These are phyloP conservation scores for Populus tomentosa DNA, from an alignment of 441 rosid species.

Conservation along the genomic window DNA sequence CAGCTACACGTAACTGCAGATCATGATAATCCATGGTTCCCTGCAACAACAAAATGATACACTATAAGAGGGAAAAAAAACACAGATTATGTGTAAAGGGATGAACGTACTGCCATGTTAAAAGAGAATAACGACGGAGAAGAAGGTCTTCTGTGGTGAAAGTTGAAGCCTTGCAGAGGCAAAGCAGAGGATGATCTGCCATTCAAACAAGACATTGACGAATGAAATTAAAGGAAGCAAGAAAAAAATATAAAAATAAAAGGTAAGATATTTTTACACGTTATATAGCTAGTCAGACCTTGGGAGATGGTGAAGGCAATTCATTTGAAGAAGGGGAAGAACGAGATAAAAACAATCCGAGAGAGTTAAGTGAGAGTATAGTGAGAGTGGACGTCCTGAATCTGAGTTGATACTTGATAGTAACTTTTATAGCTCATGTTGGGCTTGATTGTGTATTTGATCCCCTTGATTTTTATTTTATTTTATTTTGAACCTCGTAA, in stretches of 20 bases:
- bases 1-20: conserved; percentile 24
- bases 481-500: background rate
- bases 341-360: background rate
- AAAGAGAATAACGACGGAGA: conserved; percentile 10
- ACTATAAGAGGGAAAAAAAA: background rate
- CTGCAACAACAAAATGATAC: conserved; percentile 24
- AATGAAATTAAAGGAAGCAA: background rate
- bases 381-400: background rate
- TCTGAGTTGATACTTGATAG: background rate
- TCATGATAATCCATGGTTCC: conserved; percentile 30
- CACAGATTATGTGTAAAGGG: background rate
- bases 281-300: conserved; percentile 26
- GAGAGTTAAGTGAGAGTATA: background rate
- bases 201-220: background rate
- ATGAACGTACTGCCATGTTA: conserved; percentile 14
- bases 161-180: conserved; percentile 39
- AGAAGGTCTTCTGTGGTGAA: conserved; percentile 29
- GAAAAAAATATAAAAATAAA: background rate
- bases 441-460: background rate
- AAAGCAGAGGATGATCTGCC: conserved; percentile 56
- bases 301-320: conserved; percentile 55
- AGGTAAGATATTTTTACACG: too few species aligned
- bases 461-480: background rate
- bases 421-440: background rate
- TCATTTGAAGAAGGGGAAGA: conserved; percentile 32